Evolutionary conservation across 352 stramenopile genomes (phyloP), one percentile per base, ranked within the genome.

Genomic region (Phytophthora pistaciae): DNA sequence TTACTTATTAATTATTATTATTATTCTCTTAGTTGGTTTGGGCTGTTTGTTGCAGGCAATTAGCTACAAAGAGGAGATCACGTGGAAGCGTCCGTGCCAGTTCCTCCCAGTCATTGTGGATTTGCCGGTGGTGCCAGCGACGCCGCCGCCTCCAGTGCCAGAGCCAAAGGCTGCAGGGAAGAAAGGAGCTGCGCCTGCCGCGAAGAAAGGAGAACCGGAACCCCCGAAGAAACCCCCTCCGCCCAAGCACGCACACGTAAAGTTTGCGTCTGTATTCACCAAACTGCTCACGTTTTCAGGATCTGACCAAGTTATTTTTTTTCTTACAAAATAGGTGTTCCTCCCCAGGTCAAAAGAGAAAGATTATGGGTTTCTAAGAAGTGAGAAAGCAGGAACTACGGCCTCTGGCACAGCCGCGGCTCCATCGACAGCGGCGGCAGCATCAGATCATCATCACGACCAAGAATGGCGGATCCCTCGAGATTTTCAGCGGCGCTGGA

Each of bases 401-500:
- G 50, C 53, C 0, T 54, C n/a, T 54, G 56, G 52, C 13, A 52
- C 44, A 23, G 18, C 54, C 23, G 3, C 44, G 20, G 1, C 60
- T n/a, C 33, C 44, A 56, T 49, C 63, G 48, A 14, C 40, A 60
- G 18, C 69, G 61, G 40, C 27, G 14, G 18, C 59, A 46, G 40
- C 66, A 14, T 27, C n/a, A 33, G 70, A 77, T 48, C 58, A 68
- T 27, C 66, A 62, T 13, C 68, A 66, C 16, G 66, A 75, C n/a
- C 44, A 67, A 42, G 21, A 33, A 8, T 71, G 73, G 14, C 70
- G 25, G 8, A 88, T 91, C 48, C 61, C 75, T 16, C 83, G 81
- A 20, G 83, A 92, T 50, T 96, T 96, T 59, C 78, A 86, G 14
- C 80, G 87, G 14, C 66, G 89, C 10, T 95, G 88, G 87, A 93